These are phyloP conservation scores for Saccharomyces uvarum DNA, from an alignment of 1,139 yeast genomes.

Conservation along the genomic window DNA sequence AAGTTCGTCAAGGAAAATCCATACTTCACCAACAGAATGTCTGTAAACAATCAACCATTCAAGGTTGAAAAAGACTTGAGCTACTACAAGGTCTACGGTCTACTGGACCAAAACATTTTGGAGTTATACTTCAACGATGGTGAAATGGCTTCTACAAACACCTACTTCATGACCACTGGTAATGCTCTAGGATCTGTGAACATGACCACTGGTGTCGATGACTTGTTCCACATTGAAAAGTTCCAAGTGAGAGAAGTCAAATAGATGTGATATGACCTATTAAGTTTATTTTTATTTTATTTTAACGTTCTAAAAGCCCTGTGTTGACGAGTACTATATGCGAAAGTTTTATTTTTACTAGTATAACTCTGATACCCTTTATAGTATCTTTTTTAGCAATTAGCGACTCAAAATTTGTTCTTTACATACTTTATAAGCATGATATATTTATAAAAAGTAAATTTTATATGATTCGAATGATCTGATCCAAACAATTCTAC, in stretches of 20 bases:
- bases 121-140: slow-evolving; percentile 32
- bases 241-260: slow-evolving; percentile 9
- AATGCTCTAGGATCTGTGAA: slow-evolving; percentile 14
- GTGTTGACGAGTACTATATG: neutral
- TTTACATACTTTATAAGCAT: neutral
- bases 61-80: slow-evolving; percentile 4
- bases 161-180: slow-evolving; percentile 21
- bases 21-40: slow-evolving; percentile 14
- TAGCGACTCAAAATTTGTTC: neutral
- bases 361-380: neutral
- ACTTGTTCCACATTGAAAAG: slow-evolving; percentile 13
- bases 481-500: no score
- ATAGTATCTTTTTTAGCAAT: neutral
- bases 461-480: neutral
- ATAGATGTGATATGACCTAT: neutral
- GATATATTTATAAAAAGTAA: neutral
- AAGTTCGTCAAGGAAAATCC: slow-evolving; percentile 17
- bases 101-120: slow-evolving; percentile 27
- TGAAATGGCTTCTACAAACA: slow-evolving; percentile 21
- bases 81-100: slow-evolving; percentile 24
- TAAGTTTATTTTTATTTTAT: neutral
- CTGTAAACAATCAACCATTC: neutral
- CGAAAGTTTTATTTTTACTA: neutral
- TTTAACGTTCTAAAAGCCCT: neutral
- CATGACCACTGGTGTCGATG: slow-evolving; percentile 29